phyloP scores from a whole-genome alignment of 257 asterid species.

The Solanum chilense region DNA sequence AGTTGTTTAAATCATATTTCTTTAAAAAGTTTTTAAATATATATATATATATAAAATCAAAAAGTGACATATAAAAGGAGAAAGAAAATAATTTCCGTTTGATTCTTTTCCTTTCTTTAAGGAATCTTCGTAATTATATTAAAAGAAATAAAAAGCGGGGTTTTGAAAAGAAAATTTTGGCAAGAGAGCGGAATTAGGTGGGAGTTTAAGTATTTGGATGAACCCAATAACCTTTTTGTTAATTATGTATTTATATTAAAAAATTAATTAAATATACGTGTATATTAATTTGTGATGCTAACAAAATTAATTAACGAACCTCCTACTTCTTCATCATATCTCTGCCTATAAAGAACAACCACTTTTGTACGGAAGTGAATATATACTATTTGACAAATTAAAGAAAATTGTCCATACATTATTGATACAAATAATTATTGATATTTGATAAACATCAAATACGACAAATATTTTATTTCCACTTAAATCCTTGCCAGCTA shows the following conservation, averaged over 20 bases:
- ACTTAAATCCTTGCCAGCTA: not conserved
- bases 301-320: too few species aligned
- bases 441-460: not conserved
- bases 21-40: too few species aligned
- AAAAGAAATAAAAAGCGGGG: not conserved
- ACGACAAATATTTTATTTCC: not conserved
- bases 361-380: not conserved
- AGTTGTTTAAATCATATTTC: too few species aligned
- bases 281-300: too few species aligned
- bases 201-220: too few species aligned
- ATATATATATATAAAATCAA: too few species aligned
- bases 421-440: not conserved
- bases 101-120: not conserved
- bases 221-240: too few species aligned
- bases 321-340: too few species aligned
- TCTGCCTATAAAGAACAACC: not conserved
- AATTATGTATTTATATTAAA: rapidly evolving
- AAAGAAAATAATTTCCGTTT: not conserved
- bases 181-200: not conserved
- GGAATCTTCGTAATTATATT: not conserved
- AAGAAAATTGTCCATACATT: not conserved
- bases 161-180: not conserved
- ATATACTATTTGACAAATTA: not conserved
- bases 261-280: too few species aligned
- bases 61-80: too few species aligned